Conservation (phyloP, 805 yeast species). For the Metschnikowia similis region DNA sequence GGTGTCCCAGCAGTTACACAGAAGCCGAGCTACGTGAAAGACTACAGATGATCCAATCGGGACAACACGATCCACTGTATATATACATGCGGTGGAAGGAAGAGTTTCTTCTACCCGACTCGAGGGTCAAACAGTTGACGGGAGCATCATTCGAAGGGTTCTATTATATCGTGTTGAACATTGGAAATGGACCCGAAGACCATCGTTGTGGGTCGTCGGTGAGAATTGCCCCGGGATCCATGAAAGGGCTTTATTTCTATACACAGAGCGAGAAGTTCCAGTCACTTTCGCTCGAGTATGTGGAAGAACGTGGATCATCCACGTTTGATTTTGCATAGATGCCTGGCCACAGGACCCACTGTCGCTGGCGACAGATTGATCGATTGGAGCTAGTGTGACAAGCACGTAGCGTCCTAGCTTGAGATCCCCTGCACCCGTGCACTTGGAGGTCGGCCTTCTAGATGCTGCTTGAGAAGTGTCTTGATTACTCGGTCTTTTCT, state of each 20-base stretch:
- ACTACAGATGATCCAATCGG: conserved; percentile 28
- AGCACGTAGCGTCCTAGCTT: too few species aligned
- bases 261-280: conserved; percentile 75
- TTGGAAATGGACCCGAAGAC: conserved; percentile 28
- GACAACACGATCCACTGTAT: conserved; percentile 27
- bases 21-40: conserved; percentile 25
- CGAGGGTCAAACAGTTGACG: conserved; percentile 51
- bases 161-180: conserved; percentile 81
- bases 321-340: conserved; percentile 23
- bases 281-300: conserved; percentile 60
- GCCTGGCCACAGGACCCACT: neutral
- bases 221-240: conserved; percentile 51
- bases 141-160: conserved; percentile 92
- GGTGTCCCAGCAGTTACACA: conserved; percentile 46
- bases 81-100: conserved; percentile 96
- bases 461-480: too few species aligned
- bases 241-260: conserved; percentile 81
- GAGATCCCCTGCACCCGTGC: too few species aligned
- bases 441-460: too few species aligned
- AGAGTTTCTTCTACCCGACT: conserved; percentile 78
- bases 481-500: conserved; percentile 23
- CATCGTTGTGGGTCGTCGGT: conserved; percentile 1
- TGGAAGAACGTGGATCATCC: conserved; percentile 43
- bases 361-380: conserved; percentile 3
- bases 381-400: neutral